Evolutionary conservation across 2,329 filamentous ascomycete genomes (phyloP), one percentile per base, ranked within the genome.

Genomic region (Calcarisporium arbuscula): DNA sequence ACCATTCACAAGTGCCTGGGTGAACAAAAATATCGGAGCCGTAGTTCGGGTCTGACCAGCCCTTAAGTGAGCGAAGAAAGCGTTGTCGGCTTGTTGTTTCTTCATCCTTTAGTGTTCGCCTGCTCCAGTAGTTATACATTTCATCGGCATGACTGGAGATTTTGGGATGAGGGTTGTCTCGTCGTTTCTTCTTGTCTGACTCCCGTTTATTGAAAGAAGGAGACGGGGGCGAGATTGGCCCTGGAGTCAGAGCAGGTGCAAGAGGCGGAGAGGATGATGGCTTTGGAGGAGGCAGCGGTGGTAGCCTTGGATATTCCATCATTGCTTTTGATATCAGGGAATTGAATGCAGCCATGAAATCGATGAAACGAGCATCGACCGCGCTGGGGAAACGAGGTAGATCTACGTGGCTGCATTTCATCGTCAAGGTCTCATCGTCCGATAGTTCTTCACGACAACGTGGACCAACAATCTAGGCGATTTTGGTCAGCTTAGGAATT

Each of bases 1-100:
- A 45, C 44, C 46, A 50, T 12, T 38, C 26, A 26, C 48, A 49
- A 1, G 46, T 49, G 3, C 41, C 47, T 2, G 32, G 30, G 8
- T 25, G 16, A 14, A 35, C 31, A 10, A 20, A 27, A 14, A 46
- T 16, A 12, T 42, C 30, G 18, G 35, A 30, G 7, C 43, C 43
- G 14, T 30, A 35, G 31, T 46, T 42, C 5, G 15, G 7, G 19
- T 32, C 36, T 5, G 36, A 32, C 43, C 43, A 46, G 33, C 43
- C 43, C 19, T 30, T 28, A 5, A 46, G 31, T 10, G 43, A 46
- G 16, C 30, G 21, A 16, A 46, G 31, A 28, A 46, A 46, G 5
- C 14, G 19, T 10, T 38, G 22, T 29, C 32, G 26, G 11, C 20
- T 15, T n/a, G 28, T 19, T 17, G 15, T 21, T 3, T 32, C 18